Evolutionary conservation across 2,329 filamentous ascomycete genomes (phyloP).

Genomic region (Pseudogymnoascus sp.): DNA sequence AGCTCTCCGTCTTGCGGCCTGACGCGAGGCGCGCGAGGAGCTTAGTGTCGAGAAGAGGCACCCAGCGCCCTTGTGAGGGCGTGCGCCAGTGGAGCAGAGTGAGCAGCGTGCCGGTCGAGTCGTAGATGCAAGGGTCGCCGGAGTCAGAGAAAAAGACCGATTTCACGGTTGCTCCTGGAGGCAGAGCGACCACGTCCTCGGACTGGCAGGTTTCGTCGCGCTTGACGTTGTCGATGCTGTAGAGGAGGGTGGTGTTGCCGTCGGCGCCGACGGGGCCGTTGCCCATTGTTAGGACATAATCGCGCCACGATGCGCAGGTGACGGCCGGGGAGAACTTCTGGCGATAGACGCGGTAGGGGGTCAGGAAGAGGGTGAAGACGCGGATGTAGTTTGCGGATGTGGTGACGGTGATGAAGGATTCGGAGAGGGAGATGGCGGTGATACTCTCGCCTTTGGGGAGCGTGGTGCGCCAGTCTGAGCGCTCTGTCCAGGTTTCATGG

Average conservation of each 20-base stretch:
- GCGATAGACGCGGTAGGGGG: slow-evolving; percentile 80
- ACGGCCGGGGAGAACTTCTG: slow-evolving; percentile 87
- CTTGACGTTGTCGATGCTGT: slow-evolving; percentile 92
- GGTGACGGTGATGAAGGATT: slow-evolving; percentile 82
- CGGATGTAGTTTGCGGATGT: slow-evolving; percentile 84
- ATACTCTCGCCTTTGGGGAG: slow-evolving; percentile 84
- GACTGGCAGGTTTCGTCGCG: slow-evolving; percentile 90
- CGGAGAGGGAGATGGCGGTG: slow-evolving; percentile 80
- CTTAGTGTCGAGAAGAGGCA: slow-evolving; percentile 84
- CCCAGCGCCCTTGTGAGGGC: slow-evolving; percentile 79
- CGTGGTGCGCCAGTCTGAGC: slow-evolving; percentile 81
- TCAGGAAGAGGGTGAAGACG: slow-evolving; percentile 86
- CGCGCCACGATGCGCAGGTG: slow-evolving; percentile 86
- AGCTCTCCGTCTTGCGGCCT: slow-evolving; percentile 79
- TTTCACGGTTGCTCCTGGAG: slow-evolving; percentile 63
- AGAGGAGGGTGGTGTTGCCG: slow-evolving; percentile 70
- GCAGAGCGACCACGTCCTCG: slow-evolving; percentile 82
- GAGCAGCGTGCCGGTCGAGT: slow-evolving; percentile 80
- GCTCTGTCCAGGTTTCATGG: slow-evolving; percentile 91
- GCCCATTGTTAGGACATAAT: slow-evolving; percentile 93
- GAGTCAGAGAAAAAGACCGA: slow-evolving; percentile 87
- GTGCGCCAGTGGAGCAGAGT: slow-evolving; percentile 86
- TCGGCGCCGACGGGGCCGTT: slow-evolving; percentile 80
- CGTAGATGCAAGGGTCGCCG: slow-evolving; percentile 96
- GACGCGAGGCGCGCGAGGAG: slow-evolving; percentile 72